Base-by-base conservation (phyloP, 208 protist genomes). In the Leishmania martiniquensis region DNA sequence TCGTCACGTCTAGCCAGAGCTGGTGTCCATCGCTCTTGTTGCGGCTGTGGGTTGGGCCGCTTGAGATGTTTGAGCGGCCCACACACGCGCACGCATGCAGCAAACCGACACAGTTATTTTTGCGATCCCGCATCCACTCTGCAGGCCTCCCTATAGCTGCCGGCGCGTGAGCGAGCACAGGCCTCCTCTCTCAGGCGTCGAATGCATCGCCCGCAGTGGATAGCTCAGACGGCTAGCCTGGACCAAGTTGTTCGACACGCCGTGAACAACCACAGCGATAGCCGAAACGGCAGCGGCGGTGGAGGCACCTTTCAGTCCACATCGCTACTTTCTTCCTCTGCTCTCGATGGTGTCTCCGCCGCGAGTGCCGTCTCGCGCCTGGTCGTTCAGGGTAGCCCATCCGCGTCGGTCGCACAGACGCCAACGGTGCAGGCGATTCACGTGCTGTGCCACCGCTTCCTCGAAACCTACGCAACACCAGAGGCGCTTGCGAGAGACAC, bases 401-500 rank as follows among this genome's bases (percentile, higher is more conserved):
- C 55, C 10, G 51, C 6, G 25, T 10, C 57, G 68, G 49, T 78
- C 37, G 29, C 66, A 12, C 55, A 62, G 25, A 77, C 75, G 22
- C 67, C 74, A 13, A 79, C 79, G 1, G 66, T 57, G 22, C 79
- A 78, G 51, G 79, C 68, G 0, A 25, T 83, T 22, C 79, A 57
- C 29, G 51, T 29, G 17, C 47, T 83, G n/a, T 83, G 79, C 22
- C 57, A 44, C 39, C 32, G 66, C n/a, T 83, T 76, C 63, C 42
- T 83, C 0, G 79, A 75, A 47, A 70, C 55, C 45, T 83, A 79
- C 62, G 57, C 29, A 37, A 47, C 73, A 2, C 68, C 51, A 25
- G 79, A 78, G 51, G 57, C 73, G 60, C 63, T 83, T 45, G 59
- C 69, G 37, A 22, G 47, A 34, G 79, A 83, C 68, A 83, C 79